Evolutionary conservation across 2,329 filamentous ascomycete species (phyloP), one percentile per base, ranked within the genome.

Genomic region (Penicillium sp.): DNA sequence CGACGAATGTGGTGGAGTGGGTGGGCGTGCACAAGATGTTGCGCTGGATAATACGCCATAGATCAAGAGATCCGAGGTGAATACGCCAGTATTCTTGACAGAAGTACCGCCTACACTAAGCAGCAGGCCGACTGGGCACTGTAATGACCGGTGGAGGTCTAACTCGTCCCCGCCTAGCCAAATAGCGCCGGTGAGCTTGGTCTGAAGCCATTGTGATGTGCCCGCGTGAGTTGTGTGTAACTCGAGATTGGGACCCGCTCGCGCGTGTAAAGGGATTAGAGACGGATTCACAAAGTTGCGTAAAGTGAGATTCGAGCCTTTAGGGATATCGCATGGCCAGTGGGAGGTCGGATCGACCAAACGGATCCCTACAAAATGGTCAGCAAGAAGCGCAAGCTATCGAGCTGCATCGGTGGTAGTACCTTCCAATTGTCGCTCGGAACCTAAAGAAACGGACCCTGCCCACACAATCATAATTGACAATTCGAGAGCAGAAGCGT

Each of bases 181-280:
- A 6, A 71, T 57, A 33, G 63, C 59, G 15, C 65, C 58, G n/a
- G 72, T 61, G n/a, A 76, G 45, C 49, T 66, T 73, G 39, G 56
- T 56, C 47, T 68, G 72, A 33, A 75, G 62, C 73, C 73, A 76
- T 68, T 70, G 64, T 41, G 67, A 65, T 4, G 69, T 69, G 39
- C 60, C 56, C 16, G 55, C 42, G 49, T 71, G 60, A 6, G 52
- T 62, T 6, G 69, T 66, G 53, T 75, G 72, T 31, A 75, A 48
- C 61, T 76, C 72, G 18, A 76, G 68, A 38, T 65, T 70, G 6
- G 71, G 70, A 10, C 73, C 72, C 6, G 65, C 66, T 44, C 73
- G 69, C n/a, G 70, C 71, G 51, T 73, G 69, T 4, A 75, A 61
- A 28, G 73, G 73, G 26, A 76, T 68, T 10, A 73, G 61, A n/a